These are phyloP conservation scores for Nelumbo lutea DNA, from an alignment of 164 flowering plant species.

Conservation along the genomic window DNA sequence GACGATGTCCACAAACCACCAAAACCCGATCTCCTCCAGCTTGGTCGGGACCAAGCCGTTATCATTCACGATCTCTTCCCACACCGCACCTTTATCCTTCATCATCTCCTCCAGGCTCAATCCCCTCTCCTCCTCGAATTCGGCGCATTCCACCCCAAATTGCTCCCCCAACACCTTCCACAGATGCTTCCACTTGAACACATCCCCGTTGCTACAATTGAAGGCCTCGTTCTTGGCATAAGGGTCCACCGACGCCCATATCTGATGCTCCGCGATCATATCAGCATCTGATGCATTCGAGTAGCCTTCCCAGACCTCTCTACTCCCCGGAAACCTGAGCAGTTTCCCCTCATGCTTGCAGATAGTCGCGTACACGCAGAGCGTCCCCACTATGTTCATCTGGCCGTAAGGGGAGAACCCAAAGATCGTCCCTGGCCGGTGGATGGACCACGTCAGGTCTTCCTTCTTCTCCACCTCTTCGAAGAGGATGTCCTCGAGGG, in stretches of 20 bases:
- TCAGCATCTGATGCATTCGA: slow-evolving; percentile 66
- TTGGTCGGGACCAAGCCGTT: slow-evolving; percentile 43
- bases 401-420: slow-evolving; percentile 73
- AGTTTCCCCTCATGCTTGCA: slow-evolving; percentile 62
- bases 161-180: slow-evolving; percentile 74
- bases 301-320: slow-evolving; percentile 54
- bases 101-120: slow-evolving; percentile 48
- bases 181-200: slow-evolving; percentile 80
- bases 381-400: slow-evolving; percentile 62
- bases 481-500: slow-evolving; percentile 53
- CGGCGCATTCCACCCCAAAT: slow-evolving; percentile 53
- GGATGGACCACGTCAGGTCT: slow-evolving; percentile 64
- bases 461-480: slow-evolving; percentile 47
- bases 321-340: slow-evolving; percentile 54
- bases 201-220: slow-evolving; percentile 70
- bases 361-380: slow-evolving; percentile 71
- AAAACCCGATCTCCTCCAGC: slow-evolving; percentile 53
- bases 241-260: slow-evolving; percentile 82
- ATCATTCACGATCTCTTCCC: slow-evolving; percentile 76
- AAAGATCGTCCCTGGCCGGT: slow-evolving; percentile 50
- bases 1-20: slow-evolving; percentile 59
- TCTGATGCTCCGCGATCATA: slow-evolving; percentile 80
- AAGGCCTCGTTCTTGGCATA: slow-evolving; percentile 74
- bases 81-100: slow-evolving; percentile 58
- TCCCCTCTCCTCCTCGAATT: slow-evolving; percentile 33